Conservation (phyloP, 2,329 filamentous ascomycete species). For the Penicillium sclerotigenum region DNA sequence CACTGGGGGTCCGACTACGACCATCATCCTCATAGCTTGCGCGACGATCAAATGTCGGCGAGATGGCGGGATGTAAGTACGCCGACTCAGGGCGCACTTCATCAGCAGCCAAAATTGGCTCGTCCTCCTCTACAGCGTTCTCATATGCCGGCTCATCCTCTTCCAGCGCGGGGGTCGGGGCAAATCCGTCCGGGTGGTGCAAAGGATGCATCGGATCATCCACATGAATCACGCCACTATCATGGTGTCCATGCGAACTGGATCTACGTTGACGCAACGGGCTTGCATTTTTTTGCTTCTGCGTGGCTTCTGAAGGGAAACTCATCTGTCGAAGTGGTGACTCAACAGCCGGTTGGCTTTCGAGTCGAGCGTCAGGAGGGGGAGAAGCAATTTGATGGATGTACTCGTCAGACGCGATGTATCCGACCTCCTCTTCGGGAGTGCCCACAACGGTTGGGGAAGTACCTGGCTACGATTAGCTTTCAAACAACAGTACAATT, state of each 20-base stretch:
- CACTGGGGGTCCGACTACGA: conserved; percentile 53
- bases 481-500: background rate
- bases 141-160: conserved; percentile 46
- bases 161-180: conserved; percentile 49
- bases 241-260: conserved; percentile 16
- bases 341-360: conserved; percentile 48
- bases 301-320: conserved; percentile 49
- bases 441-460: conserved; percentile 64
- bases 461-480: conserved; percentile 53
- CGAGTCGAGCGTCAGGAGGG: conserved; percentile 42
- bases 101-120: conserved; percentile 84
- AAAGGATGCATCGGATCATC: conserved; percentile 58
- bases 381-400: conserved; percentile 71
- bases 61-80: conserved; percentile 74
- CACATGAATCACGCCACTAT: conserved; percentile 65
- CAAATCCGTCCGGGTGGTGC: conserved; percentile 49
- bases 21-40: conserved; percentile 54
- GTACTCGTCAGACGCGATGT: conserved; percentile 82
- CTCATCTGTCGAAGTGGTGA: conserved; percentile 53
- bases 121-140: conserved; percentile 58
- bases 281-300: conserved; percentile 12
- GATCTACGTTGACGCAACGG: conserved; percentile 10
- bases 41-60: conserved; percentile 65
- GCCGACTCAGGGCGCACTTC: conserved; percentile 70
- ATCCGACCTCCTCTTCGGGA: conserved; percentile 87